Evolutionary conservation across 2,329 filamentous ascomycete genomes (phyloP), one percentile per base, ranked within the genome.

Genomic region (Fusarium lateritium): DNA sequence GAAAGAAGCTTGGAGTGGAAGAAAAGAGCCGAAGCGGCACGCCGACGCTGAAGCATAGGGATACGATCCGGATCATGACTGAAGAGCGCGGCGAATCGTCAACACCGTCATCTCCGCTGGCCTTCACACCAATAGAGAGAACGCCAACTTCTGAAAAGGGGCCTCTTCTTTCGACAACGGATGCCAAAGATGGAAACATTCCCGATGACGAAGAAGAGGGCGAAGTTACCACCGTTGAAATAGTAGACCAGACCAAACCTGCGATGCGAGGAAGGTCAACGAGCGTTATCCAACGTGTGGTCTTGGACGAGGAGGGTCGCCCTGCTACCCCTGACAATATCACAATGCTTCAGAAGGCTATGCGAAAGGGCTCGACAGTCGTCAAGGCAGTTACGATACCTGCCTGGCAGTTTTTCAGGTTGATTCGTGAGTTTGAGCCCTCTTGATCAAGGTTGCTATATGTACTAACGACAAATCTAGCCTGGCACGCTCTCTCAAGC

Each of bases 371-470:
- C 11, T 86, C 85, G 14, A 84, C 82, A 3, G 83, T 85, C 58
- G 84, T 82, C 71, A 97, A 95, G 76, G 94, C 97, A 73, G 92
- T 98, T 15, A 91, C 95, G 61, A 97, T 98, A 83, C 95, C 95
- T 38, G 96, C 96, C 3, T 98, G 94, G 94, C 95, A 98, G 75
- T 97, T 98, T 76, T 98, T 98, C 81, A 94, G 92, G 75, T 83
- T 98, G 26, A 94, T 98, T 73, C 94, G 92, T 94, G 83, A 81
- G 92, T 85, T 73, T 65, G 54, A 7, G 26, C 19, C 19, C 10
- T 54, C 6, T 34, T 15, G 5, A 15, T n/a, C 9, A 13, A 24
- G 24, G 4, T 5, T n/a, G 31, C 11, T 26, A n/a, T n/a, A 19
- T 15, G 54, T 67, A 67, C 82, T 83, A 77, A 84, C 75, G 67